These are phyloP conservation scores for Hypholoma fasciculare DNA, from an alignment of 768 basidiomycete genomes.

Conservation along the genomic window DNA sequence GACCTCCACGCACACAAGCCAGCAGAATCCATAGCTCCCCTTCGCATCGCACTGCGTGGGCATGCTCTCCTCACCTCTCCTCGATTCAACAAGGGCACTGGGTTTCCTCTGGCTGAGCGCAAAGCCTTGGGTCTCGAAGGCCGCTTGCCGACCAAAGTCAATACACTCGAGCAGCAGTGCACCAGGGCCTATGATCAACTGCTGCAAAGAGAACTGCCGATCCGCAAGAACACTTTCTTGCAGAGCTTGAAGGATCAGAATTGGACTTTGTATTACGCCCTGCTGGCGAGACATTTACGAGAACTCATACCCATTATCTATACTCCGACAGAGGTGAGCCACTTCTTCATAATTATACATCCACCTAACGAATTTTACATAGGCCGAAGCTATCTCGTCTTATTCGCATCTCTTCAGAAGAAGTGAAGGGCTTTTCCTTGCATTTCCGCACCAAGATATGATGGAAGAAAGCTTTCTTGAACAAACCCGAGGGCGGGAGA, in stretches of 20 bases:
- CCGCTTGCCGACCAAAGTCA: conserved; percentile 49
- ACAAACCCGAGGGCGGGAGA: conserved; percentile 55
- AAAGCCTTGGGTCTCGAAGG: conserved; percentile 63
- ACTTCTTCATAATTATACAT: not conserved
- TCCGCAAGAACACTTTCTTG: conserved; percentile 72
- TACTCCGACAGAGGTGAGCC: conserved; percentile 72
- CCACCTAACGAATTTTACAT: not conserved
- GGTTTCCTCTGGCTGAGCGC: conserved; percentile 69
- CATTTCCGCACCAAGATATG: conserved; percentile 54
- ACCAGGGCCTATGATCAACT: conserved; percentile 72
- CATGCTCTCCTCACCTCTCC: conserved; percentile 63
- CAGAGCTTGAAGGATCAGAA: conserved; percentile 80
- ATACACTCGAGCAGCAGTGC: conserved; percentile 77
- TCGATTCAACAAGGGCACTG: conserved; percentile 80
- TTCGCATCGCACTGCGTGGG: conserved; percentile 58
- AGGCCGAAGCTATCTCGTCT: conserved; percentile 81
- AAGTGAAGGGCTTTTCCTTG: conserved; percentile 75
- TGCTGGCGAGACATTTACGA: conserved; percentile 57
- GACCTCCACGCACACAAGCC: conserved; percentile 23
- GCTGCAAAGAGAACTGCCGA: conserved; percentile 27
- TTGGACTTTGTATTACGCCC: conserved; percentile 76
- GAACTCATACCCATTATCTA: conserved; percentile 77
- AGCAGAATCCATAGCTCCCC: conserved; percentile 15
- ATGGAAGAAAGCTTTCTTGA: conserved; percentile 82
- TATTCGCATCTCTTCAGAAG: conserved; percentile 85